Evolutionary conservation across 2,329 filamentous ascomycete species (phyloP), one percentile per base, ranked within the genome.

Genomic region (Aspergillus sp.): DNA sequence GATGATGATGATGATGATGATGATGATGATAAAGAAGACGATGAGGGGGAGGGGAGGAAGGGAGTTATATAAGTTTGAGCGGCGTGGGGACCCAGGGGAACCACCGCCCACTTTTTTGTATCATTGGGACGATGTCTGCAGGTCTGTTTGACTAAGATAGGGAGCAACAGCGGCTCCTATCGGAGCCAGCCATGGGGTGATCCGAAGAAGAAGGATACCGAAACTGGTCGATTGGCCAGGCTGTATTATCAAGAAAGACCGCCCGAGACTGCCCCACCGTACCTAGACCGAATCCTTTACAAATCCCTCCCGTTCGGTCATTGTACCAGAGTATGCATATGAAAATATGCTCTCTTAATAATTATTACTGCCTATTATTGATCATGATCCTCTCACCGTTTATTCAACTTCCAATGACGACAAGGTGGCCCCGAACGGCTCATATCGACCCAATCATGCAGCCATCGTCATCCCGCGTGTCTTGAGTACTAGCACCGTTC

Each of bases 181-280:
- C 26, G 26, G 26, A 30, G 26, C 26, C 26, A 30, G 46, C 52
- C 57, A 63, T 67, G 52, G 66, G 66, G 57, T 68, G 66, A 69
- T 66, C 61, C 61, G 57, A 64, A 61, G 55, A 51, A 67, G 65
- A 68, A 69, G 60, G 65, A 66, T 68, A 67, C 67, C 67, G 67
- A 70, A 70, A 54, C 63, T 46, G 52, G 58, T 68, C 61, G 66
- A 68, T 68, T 64, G 60, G 47, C 53, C 63, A 65, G 58, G 42
- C 17, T 59, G 60, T 61, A 65, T 65, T 65, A 65, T 62, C 61
- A 63, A 63, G 69, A 66, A 24, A 65, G 65, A 69, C 66, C 65
- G 66, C 62, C 60, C 66, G 66, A 68, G 66, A 69, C 61, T 60
- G 52, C 52, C 59, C 57, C 57, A 58, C 57, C 55, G 24, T 45